phyloP scores from a whole-genome alignment of 163 green algal species.

The Scenedesmus sp. region DNA sequence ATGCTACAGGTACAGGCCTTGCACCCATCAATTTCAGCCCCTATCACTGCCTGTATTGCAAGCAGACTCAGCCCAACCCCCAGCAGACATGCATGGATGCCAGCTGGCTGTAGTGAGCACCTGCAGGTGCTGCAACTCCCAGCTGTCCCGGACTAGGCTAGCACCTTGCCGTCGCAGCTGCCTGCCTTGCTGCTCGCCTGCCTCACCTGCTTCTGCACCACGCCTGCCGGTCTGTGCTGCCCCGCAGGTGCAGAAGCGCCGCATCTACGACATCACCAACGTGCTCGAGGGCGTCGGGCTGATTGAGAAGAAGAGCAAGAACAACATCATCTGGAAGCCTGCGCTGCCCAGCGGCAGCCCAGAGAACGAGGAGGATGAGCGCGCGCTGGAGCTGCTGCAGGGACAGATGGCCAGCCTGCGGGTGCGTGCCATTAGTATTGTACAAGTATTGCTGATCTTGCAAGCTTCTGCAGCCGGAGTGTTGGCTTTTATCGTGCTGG shows the following conservation, averaged over 20 bases:
- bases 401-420: slow-evolving; percentile 16
- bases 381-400: not conserved
- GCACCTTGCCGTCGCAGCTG: not conserved
- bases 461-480: too few relatives aligned
- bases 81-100: too few relatives aligned
- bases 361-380: slow-evolving; percentile 41
- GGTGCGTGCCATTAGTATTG: not conserved
- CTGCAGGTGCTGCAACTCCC: too few relatives aligned
- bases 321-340: slow-evolving; percentile 57
- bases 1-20: slow-evolving; percentile 70
- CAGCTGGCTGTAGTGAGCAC: too few relatives aligned
- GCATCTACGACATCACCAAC: slow-evolving; percentile 99
- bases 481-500: too few relatives aligned
- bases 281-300: slow-evolving; percentile 98
- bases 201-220: not conserved
- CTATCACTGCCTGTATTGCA: not conserved
- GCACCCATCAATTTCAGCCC: not conserved
- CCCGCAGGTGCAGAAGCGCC: slow-evolving; percentile 94
- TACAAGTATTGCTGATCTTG: too few relatives aligned
- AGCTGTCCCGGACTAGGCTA: too few relatives aligned
- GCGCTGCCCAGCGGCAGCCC: not conserved
- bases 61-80: not conserved
- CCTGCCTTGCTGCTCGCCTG: not conserved
- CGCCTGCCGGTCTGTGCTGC: not conserved
- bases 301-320: slow-evolving; percentile 96